A percentile compares a stretch with the other conserved stretches of the same genome.
Evolutionary conservation across 305 asterid species (phyloP).

Genomic region (Fraxinus baroniana): DNA sequence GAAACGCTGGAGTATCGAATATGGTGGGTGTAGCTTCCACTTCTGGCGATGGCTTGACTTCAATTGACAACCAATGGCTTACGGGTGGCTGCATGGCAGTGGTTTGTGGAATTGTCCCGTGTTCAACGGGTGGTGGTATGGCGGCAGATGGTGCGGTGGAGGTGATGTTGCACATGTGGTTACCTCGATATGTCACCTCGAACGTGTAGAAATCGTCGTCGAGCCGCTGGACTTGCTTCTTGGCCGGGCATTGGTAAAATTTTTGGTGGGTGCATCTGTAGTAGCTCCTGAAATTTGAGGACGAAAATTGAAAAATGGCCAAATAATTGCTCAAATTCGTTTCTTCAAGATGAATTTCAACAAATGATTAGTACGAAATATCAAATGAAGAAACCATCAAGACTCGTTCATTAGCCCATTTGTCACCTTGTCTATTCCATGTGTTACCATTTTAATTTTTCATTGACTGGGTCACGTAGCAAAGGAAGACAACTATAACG

Average conservation of each 20-base stretch:
- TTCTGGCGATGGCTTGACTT: slow-evolving; percentile 24
- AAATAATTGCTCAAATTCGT: not conserved
- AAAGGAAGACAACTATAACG: not conserved
- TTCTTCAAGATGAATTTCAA: not conserved
- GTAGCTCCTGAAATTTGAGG: slow-evolving; percentile 55
- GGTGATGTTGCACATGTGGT: slow-evolving; percentile 67
- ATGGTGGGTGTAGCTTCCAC: slow-evolving; percentile 10
- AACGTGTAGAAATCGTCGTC: slow-evolving; percentile 59
- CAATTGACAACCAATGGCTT: slow-evolving; percentile 67
- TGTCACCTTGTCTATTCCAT: not conserved
- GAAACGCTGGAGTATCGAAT: slow-evolving; percentile 8
- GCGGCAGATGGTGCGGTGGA: slow-evolving; percentile 66
- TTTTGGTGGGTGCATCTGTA: slow-evolving; percentile 84
- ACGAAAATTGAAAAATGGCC: not conserved
- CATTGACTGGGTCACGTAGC: not conserved
- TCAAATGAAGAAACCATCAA: not conserved
- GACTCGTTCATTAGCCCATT: not conserved
- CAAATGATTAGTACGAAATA: not conserved
- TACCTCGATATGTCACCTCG: slow-evolving; percentile 60
- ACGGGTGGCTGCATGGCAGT: slow-evolving; percentile 17
- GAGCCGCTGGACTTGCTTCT: slow-evolving; percentile 77
- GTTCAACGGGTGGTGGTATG: slow-evolving; percentile 28
- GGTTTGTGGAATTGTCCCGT: slow-evolving; percentile 17
- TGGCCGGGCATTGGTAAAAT: slow-evolving; percentile 66
- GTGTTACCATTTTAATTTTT: not conserved